These are phyloP conservation scores for Shiraia sp. DNA, from an alignment of 2,329 filamentous ascomycete genomes.

Conservation along the genomic window DNA sequence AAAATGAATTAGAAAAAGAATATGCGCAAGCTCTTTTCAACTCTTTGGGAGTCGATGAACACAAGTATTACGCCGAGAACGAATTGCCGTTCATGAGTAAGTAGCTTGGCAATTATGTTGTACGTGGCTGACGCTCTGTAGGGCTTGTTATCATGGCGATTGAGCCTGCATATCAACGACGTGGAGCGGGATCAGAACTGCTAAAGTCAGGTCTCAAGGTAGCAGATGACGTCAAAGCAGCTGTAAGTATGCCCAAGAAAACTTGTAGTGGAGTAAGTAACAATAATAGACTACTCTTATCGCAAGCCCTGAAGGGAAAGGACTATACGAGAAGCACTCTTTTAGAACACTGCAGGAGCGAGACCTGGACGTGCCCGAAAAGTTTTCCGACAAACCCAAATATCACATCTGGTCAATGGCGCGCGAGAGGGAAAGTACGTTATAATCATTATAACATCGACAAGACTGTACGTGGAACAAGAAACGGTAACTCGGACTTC, in stretches of 20 bases:
- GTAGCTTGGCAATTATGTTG: not conserved
- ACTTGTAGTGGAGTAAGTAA: not conserved
- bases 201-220: slow-evolving; percentile 5
- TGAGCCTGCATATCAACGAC: slow-evolving; percentile 5
- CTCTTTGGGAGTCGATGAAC: slow-evolving; percentile 2
- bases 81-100: slow-evolving; percentile 10
- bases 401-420: slow-evolving; percentile 4
- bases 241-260: slow-evolving; percentile 5
- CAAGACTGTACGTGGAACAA: not conserved
- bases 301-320: slow-evolving; percentile 4
- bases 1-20: slow-evolving; percentile 10
- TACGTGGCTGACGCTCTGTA: slow-evolving; percentile 1
- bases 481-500: not conserved
- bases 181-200: slow-evolving; percentile 8
- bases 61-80: slow-evolving; percentile 4
- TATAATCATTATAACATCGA: not conserved
- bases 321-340: slow-evolving; percentile 7
- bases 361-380: slow-evolving; percentile 5
- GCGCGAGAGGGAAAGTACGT: not conserved
- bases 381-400: slow-evolving; percentile 8
- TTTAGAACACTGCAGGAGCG: slow-evolving; percentile 2
- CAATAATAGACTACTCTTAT: slow-evolving; percentile 1
- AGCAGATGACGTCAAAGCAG: slow-evolving; percentile 7
- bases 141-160: slow-evolving; percentile 10
- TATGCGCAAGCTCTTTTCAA: slow-evolving; percentile 12